A percentile compares a stretch with the other conserved stretches of the same genome.
Conservation (phyloP, 768 basidiomycete species). For the Rhizopogon vinicolor region DNA sequence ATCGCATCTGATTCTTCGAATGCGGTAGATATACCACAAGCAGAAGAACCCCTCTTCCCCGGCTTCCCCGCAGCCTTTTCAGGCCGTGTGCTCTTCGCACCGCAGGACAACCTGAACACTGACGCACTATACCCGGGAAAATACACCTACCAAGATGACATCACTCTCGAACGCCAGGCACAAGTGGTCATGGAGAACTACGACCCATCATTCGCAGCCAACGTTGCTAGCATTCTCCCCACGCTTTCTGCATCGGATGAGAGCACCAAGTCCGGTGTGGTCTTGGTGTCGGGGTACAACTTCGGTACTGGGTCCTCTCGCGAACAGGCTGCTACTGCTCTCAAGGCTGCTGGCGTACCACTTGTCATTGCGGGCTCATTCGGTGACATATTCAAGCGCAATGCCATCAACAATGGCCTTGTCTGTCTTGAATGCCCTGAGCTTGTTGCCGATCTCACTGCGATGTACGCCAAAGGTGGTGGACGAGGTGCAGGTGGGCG, state of each 20-base stretch:
- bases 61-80: slow-evolving; percentile 82
- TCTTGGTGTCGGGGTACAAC: slow-evolving; percentile 93
- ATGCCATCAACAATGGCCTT: slow-evolving; percentile 97
- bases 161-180: slow-evolving; percentile 90
- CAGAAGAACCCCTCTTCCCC: slow-evolving; percentile 63
- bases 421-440: slow-evolving; percentile 93
- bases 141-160: slow-evolving; percentile 99
- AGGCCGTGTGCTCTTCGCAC: slow-evolving; percentile 86
- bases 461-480: slow-evolving; percentile 66
- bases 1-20: slow-evolving; percentile 31
- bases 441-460: slow-evolving; percentile 81
- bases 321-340: slow-evolving; percentile 97
- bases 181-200: slow-evolving; percentile 99
- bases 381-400: slow-evolving; percentile 98
- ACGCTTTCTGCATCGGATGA: slow-evolving; percentile 12
- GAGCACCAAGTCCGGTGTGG: slow-evolving; percentile 51
- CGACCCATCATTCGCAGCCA: slow-evolving; percentile 78
- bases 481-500: slow-evolving; percentile 73
- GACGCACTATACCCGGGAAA: slow-evolving; percentile 99
- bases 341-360: slow-evolving; percentile 90
- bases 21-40: slow-evolving; percentile 15
- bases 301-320: slow-evolving; percentile 98
- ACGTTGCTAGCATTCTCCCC: slow-evolving; percentile 47
- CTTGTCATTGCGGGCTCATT: slow-evolving; percentile 97
- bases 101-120: slow-evolving; percentile 97